These are phyloP conservation scores for Pseudopyrenochaeta lycopersici DNA, from an alignment of 2,329 filamentous ascomycete species.

Conservation along the genomic window DNA sequence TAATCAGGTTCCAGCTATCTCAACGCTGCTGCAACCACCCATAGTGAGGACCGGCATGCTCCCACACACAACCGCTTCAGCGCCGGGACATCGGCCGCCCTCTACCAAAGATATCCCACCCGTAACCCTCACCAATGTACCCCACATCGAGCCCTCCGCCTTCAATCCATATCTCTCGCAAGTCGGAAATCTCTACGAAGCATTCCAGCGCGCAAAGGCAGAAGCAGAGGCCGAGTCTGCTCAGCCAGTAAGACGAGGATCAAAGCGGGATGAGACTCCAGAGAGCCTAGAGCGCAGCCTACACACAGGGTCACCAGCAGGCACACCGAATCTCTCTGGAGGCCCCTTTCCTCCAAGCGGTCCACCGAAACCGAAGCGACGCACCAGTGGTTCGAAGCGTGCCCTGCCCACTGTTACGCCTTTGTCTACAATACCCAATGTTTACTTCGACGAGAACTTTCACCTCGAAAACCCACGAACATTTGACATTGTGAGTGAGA, in stretches of 20 bases:
- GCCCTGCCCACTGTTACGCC: conserved; percentile 79
- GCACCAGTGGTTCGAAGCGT: conserved; percentile 65
- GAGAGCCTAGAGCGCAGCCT: conserved; percentile 56
- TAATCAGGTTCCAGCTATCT: conserved; percentile 72
- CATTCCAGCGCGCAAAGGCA: conserved; percentile 83
- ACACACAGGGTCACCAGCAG: conserved; percentile 43
- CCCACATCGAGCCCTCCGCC: conserved; percentile 78
- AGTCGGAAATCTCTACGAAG: conserved; percentile 87
- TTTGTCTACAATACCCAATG: conserved; percentile 86
- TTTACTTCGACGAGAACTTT: conserved; percentile 96
- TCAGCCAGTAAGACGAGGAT: conserved; percentile 57
- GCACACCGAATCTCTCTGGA: conserved; percentile 51
- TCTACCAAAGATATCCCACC: conserved; percentile 91
- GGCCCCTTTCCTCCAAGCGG: conserved; percentile 56
- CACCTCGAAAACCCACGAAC: conserved; percentile 94
- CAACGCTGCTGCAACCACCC: conserved; percentile 88
- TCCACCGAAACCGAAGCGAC: conserved; percentile 58
- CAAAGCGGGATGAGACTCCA: conserved; percentile 60
- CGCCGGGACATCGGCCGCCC: conserved; percentile 79
- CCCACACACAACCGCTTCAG: conserved; percentile 76
- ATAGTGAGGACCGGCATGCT: conserved; percentile 88
- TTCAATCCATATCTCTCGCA: conserved; percentile 88
- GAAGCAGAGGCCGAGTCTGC: conserved; percentile 71
- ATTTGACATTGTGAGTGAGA: conserved; percentile 95
- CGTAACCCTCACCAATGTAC: conserved; percentile 88